Evolutionary conservation across 225 moss, liverwort and hornwort species (phyloP), one percentile per base, ranked within the genome.

Genomic region (Marchantia paleacea): DNA sequence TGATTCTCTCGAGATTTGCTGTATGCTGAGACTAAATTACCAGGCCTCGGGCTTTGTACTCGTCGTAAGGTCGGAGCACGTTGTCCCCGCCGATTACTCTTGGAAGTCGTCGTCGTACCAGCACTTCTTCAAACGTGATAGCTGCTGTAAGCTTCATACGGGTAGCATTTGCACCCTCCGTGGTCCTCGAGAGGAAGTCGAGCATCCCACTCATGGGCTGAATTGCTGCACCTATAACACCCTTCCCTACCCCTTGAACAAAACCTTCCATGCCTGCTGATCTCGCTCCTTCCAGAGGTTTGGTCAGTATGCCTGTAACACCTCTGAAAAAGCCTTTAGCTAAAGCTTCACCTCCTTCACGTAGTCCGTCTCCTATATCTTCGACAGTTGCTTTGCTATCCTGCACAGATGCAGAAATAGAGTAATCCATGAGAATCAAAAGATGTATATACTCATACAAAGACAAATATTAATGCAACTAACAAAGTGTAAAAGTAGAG

Each of bases 21-120:
- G 55, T 30, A 28, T 75, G 73, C 24, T 52, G 24, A 53, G 0
- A 39, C 39, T 39, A 39, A 26, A 77, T 72, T 77, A 94, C 97
- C 93, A 94, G 97, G 78, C 97, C 97, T 85, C 95, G 93, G 54
- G 97, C 94, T 85, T 93, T 97, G 75, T 93, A 97, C 77, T 94
- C 97, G 83, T 97, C 94, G 55, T 89, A 97, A 63, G 92, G 94
- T 4, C 92, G 91, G 63, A 97, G 85, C 58, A 95, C 90, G 76
- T 97, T 97, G 81, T 97, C 97, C 58, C 97, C 97, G 79, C 97
- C 94, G 77, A 97, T 97, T 22, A 92, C 97, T 84, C 97, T 93
- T 63, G 97, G 97, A 53, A 97, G 85, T 19, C 97, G 89, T 60
- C 90, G 85, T 81, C 97, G 86, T 77, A 94, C 83, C 54, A 93